A percentile compares a stretch with the other conserved stretches of the same genome.
These are phyloP conservation scores for Domatiomyces globalis DNA, from an alignment of 2,329 filamentous ascomycete genomes.

Conservation along the genomic window DNA sequence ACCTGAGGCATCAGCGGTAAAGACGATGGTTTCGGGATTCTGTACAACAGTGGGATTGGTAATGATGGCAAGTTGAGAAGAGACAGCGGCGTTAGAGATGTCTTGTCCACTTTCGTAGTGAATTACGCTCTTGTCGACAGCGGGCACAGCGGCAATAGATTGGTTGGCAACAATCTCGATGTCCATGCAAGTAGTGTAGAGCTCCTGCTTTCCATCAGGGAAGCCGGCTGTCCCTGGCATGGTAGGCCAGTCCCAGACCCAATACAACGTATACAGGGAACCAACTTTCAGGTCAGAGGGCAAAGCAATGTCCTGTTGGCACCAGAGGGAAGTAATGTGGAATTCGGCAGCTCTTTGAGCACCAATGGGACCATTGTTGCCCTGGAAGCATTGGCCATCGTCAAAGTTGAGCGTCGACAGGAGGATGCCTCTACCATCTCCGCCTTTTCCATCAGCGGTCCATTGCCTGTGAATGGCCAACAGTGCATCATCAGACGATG, in stretches of 20 bases:
- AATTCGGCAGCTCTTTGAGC: constrained; percentile 43
- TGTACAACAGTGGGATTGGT: constrained; percentile 15
- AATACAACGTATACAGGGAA: constrained; percentile 68
- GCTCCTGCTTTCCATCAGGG: constrained; percentile 31
- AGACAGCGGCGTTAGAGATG: constrained; percentile 27
- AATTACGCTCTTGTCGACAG: constrained; percentile 7
- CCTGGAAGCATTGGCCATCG: constrained; percentile 79
- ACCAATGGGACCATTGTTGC: constrained; percentile 48
- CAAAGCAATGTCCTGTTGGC: constrained; percentile 67
- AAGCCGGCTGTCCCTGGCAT: constrained; percentile 24
- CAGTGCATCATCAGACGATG: constrained; percentile 45
- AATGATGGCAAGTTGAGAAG: constrained; percentile 26
- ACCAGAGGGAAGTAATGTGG: constrained; percentile 51
- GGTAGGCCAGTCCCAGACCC: constrained; percentile 91
- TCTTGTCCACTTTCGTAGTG: constrained; percentile 23
- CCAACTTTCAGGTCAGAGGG: constrained; percentile 50
- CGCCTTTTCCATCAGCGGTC: constrained; percentile 67
- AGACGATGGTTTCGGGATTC: constrained; percentile 3
- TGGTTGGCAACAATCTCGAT: constrained; percentile 26
- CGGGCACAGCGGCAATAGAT: constrained; percentile 6
- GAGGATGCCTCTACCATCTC: constrained; percentile 61
- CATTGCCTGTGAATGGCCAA: constrained; percentile 57
- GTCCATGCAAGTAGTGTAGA: constrained; percentile 38
- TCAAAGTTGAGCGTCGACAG: constrained; percentile 71
- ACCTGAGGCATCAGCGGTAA: constrained; percentile 6